Conservation (phyloP, 2,329 filamentous ascomycete species). For the Periconia sp. region DNA sequence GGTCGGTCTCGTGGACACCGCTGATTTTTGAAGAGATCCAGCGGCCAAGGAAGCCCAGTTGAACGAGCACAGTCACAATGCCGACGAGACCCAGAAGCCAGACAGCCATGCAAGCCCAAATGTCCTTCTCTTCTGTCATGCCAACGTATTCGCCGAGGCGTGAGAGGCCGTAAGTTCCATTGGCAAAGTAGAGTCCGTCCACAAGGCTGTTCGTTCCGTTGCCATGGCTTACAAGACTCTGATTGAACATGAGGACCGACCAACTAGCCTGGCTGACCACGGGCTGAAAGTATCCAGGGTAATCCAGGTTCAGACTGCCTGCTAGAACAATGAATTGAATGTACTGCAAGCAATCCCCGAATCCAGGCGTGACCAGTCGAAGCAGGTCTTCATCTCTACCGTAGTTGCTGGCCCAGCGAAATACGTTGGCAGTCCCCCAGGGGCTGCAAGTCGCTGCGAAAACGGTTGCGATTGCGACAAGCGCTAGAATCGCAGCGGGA, state of each 20-base stretch:
- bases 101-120: constrained; percentile 94
- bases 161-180: constrained; percentile 80
- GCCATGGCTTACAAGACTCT: constrained; percentile 78
- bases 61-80: constrained; percentile 70
- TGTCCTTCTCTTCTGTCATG: constrained; percentile 75
- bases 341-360: constrained; percentile 95
- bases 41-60: constrained; percentile 76
- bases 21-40: constrained; percentile 77
- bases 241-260: constrained; percentile 91
- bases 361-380: constrained; percentile 91
- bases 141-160: constrained; percentile 81
- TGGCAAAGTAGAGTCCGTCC: constrained; percentile 86
- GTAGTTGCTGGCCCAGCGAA: constrained; percentile 98
- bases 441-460: constrained; percentile 88
- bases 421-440: constrained; percentile 89
- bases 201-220: constrained; percentile 70
- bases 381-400: constrained; percentile 91
- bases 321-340: constrained; percentile 91
- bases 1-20: constrained; percentile 79
- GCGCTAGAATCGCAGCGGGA: constrained; percentile 76
- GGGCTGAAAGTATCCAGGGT: constrained; percentile 94
- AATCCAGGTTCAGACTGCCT: constrained; percentile 83
- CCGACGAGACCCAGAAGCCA: constrained; percentile 83
- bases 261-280: constrained; percentile 86
- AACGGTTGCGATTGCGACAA: constrained; percentile 82